Evolutionary conservation across 345 rosid species (phyloP).

Genomic region (Gynandropsis gynandra): DNA sequence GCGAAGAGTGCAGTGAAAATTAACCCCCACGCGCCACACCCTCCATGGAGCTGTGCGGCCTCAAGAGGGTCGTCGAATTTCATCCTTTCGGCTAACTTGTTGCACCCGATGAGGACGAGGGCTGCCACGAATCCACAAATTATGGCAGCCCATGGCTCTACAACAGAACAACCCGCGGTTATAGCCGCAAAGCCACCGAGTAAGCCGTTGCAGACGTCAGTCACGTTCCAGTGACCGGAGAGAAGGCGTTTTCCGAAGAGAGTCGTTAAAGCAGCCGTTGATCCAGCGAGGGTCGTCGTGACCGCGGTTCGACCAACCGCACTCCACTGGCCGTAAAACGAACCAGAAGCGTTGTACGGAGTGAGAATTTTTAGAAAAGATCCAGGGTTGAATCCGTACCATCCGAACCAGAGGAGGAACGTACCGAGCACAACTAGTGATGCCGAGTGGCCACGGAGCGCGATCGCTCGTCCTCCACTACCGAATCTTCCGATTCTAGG

Average conservation of each 20-base stretch:
- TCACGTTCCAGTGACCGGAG: conserved; percentile 86
- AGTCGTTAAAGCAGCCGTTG: conserved; percentile 78
- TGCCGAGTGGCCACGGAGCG: conserved; percentile 60
- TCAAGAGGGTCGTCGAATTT: conserved; percentile 69
- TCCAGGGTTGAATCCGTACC: conserved; percentile 78
- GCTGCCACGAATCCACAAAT: conserved; percentile 83
- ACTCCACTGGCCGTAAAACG: conserved; percentile 67
- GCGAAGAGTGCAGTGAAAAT: conserved; percentile 83
- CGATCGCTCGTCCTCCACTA: conserved; percentile 28
- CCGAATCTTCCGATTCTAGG: conserved; percentile 65
- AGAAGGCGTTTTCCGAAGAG: conserved; percentile 70
- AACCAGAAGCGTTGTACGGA: conserved; percentile 21
- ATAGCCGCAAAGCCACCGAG: conserved; percentile 92
- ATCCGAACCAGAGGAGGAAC: conserved; percentile 76
- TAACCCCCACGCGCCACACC: conserved; percentile 88
- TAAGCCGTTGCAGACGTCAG: conserved; percentile 84
- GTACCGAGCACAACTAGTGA: conserved; percentile 68
- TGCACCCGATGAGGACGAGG: conserved; percentile 59
- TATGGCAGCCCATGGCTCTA: conserved; percentile 91
- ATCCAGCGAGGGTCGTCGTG: conserved; percentile 84
- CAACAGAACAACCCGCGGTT: conserved; percentile 76
- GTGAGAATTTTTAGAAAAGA: conserved; percentile 46
- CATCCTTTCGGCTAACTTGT: conserved; percentile 53
- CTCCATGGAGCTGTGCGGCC: conserved; percentile 88
- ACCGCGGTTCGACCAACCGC: conserved; percentile 86